Conservation (phyloP, 106 monocot genomes). For the Hemerocallis citrina region DNA sequence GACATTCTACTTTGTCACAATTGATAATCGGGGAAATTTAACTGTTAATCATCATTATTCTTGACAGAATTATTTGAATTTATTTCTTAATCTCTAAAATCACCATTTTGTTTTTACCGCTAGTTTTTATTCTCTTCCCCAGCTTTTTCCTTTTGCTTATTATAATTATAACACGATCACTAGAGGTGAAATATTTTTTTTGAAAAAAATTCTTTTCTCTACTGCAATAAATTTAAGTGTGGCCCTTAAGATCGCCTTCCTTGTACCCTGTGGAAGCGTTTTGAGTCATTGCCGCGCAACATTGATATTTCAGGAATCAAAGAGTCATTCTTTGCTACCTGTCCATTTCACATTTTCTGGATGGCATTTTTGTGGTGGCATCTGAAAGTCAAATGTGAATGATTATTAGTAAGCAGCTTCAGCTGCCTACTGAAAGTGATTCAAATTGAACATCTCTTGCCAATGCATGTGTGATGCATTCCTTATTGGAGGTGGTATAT, state of each 20-base stretch:
- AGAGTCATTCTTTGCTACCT: conserved; percentile 18
- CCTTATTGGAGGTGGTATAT: not conserved
- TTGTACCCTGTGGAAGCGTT: conserved; percentile 17
- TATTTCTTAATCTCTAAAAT: no score
- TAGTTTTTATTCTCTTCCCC: no score
- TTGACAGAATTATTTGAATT: no score
- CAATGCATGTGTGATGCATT: not conserved
- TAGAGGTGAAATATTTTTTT: no score
- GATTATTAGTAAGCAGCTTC: not conserved
- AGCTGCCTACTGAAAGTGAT: not conserved
- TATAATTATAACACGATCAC: no score
- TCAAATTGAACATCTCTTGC: conserved; percentile 1
- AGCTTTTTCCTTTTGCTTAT: no score
- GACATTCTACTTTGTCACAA: no score
- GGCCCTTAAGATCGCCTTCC: conserved; percentile 72
- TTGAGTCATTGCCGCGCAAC: conserved; percentile 25
- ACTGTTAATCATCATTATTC: no score
- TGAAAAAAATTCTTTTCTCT: not conserved
- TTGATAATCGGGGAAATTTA: no score
- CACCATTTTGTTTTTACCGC: no score
- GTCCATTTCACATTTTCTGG: not conserved
- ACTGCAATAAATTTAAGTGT: not conserved
- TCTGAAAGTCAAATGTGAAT: conserved; percentile 8
- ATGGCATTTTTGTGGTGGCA: not conserved
- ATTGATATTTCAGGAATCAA: conserved; percentile 10